These are phyloP conservation scores for Termitomyces sp. DNA, from an alignment of 768 basidiomycete species.

Conservation along the genomic window DNA sequence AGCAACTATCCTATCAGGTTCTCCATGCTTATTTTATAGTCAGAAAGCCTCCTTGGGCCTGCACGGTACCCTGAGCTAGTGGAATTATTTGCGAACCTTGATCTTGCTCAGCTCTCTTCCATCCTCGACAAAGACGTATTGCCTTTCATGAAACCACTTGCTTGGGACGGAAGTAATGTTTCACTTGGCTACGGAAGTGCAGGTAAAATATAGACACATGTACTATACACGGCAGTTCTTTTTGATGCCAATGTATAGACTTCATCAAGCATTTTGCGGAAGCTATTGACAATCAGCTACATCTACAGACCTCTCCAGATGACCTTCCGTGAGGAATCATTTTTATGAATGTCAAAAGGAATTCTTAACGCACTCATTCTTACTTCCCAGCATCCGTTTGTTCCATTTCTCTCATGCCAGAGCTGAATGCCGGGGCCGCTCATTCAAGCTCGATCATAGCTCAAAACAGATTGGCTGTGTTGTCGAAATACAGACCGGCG, in stretches of 20 bases:
- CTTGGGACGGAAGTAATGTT: slow-evolving; percentile 25
- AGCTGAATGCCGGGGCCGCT: slow-evolving; percentile 27
- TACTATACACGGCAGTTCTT: not conserved
- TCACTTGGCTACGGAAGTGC: slow-evolving; percentile 14
- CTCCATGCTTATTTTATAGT: not conserved
- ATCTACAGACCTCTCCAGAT: slow-evolving; percentile 28
- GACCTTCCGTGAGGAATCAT: slow-evolving; percentile 25
- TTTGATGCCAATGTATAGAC: slow-evolving; percentile 26
- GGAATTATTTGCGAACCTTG: slow-evolving; percentile 67
- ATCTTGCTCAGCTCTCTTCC: slow-evolving; percentile 53
- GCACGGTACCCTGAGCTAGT: slow-evolving; percentile 37
- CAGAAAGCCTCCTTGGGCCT: not conserved
- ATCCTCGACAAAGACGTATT: slow-evolving; percentile 50
- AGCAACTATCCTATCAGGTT: not conserved
- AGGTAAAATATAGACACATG: slow-evolving; percentile 14
- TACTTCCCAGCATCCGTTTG: slow-evolving; percentile 27
- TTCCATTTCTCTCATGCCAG: slow-evolving; percentile 54
- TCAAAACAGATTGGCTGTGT: slow-evolving; percentile 32
- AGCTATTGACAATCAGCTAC: slow-evolving; percentile 39
- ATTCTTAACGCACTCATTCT: slow-evolving; percentile 3
- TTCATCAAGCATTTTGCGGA: slow-evolving; percentile 40
- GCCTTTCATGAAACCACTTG: slow-evolving; percentile 36
- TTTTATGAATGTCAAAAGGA: not conserved
- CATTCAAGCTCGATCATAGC: slow-evolving; percentile 15
- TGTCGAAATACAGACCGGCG: slow-evolving; percentile 48